phyloP scores from a whole-genome alignment of 148 eudicot genomes.

The Mesembryanthemum crystallinum region DNA sequence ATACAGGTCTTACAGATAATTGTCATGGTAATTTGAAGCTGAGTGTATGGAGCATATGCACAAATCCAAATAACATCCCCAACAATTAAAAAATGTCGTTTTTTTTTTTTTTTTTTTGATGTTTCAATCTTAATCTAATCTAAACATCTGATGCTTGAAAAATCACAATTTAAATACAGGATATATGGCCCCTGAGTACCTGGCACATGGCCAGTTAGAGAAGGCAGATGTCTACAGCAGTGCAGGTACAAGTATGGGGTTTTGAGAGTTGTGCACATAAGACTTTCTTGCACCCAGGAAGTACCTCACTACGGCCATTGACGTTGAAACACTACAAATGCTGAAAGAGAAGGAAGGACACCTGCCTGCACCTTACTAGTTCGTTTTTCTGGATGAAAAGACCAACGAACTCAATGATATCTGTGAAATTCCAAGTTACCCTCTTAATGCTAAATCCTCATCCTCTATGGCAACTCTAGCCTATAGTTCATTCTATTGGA shows the following conservation, averaged over 20 bases:
- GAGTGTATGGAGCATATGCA: neutral
- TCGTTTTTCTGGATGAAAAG: constrained; percentile 57
- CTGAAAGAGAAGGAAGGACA: constrained; percentile 46
- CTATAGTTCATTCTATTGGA: neutral
- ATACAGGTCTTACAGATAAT: neutral
- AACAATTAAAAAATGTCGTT: neutral
- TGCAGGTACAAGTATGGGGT: constrained; percentile 37
- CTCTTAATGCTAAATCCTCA: constrained; percentile 4
- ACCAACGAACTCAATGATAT: constrained; percentile 32
- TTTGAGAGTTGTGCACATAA: constrained; percentile 46
- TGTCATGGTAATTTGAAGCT: neutral
- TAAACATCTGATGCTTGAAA: neutral
- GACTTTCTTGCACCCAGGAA: constrained; percentile 59
- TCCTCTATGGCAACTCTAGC: constrained; percentile 8
- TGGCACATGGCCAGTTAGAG: constrained; percentile 54
- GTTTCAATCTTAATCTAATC: too few relatives aligned
- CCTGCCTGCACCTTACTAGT: constrained; percentile 43
- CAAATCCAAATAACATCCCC: neutral
- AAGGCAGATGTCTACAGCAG: constrained; percentile 66
- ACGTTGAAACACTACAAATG: constrained; percentile 54
- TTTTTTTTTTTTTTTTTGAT: neutral
- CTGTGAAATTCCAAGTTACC: constrained; percentile 10
- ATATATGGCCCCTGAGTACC: constrained; percentile 70
- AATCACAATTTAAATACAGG: constrained; percentile 29
- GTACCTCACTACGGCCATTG: constrained; percentile 49